Conservation (phyloP, 305 asterid species). For the Salvia sclarea region DNA sequence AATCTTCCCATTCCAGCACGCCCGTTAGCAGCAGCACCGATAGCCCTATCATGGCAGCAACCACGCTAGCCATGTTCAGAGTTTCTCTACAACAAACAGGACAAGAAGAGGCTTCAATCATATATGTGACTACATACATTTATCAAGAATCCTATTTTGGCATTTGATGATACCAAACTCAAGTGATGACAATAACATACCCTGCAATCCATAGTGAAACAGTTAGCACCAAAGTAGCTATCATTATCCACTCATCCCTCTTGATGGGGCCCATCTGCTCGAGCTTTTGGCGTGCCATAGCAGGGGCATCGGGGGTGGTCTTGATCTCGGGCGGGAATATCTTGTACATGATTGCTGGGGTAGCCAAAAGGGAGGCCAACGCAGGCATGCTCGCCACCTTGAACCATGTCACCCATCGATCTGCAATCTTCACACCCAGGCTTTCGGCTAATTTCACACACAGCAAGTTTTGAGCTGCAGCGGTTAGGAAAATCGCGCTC, state of each 20-base stretch:
- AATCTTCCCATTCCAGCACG: conserved; percentile 72
- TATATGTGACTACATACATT: too few relatives aligned
- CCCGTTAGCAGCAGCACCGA: conserved; percentile 57
- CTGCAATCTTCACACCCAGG: conserved; percentile 57
- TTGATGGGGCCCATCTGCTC: conserved; percentile 73
- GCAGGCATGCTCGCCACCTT: conserved; percentile 67
- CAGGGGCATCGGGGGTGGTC: conserved; percentile 70
- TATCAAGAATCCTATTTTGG: too few relatives aligned
- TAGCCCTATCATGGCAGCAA: conserved; percentile 78
- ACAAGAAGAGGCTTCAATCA: too few relatives aligned
- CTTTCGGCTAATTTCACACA: conserved; percentile 69
- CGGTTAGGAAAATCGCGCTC: conserved; percentile 80
- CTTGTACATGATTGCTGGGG: conserved; percentile 59
- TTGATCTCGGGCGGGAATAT: conserved; percentile 73
- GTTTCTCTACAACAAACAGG: too few relatives aligned
- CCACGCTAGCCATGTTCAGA: conserved; percentile 51
- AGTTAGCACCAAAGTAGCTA: conserved; percentile 60
- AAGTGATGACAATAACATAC: conserved; percentile 32
- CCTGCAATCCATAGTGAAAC: conserved; percentile 74
- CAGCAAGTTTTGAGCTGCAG: conserved; percentile 77
- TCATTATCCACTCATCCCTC: conserved; percentile 72
- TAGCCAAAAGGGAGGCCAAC: conserved; percentile 39
- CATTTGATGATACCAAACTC: too few relatives aligned
- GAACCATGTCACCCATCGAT: conserved; percentile 75
- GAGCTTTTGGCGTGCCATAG: conserved; percentile 57